Evolutionary conservation across 257 asterid species (phyloP), one percentile per base, ranked within the genome.

Genomic region (Orobanche coerulescens): DNA sequence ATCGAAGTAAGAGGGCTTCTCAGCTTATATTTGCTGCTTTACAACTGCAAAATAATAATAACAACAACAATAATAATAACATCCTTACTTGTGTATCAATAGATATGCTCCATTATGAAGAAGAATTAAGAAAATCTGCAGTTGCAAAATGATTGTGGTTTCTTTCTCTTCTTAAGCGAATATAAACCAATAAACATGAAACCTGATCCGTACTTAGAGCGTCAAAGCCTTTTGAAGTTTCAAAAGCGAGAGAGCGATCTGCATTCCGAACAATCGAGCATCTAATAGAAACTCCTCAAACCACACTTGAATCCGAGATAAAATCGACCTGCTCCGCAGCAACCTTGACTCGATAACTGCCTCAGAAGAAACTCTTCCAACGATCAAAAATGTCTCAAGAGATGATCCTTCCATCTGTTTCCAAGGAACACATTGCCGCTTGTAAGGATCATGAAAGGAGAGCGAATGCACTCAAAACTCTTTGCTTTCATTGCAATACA

Each of bases 301-400:
- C 84, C 94, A 81, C 44, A 85, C 80, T 42, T 48, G 71, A 64
- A 84, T 6, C 65, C 79, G 67, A 36, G 94, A 67, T 10, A 93
- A 30, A 37, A 84, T 31, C 0, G 94, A 86, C 75, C 65, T 78
- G 79, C 78, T 81, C 49, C 73, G 85, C 77, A 75, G 71, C 71
- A 80, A 58, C 72, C 64, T 78, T 48, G 94, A 69, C 76, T 89
- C 95, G 0, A 89, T 77, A 48, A 93, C 94, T 43, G 99, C 97
- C 78, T 84, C 87, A 1, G 99, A 93, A 20, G 99, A 88, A 59
- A 88, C 86, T 76, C 82, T 79, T 51, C 99, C 97, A 65, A 93
- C 65, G 5, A 93, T 82, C 26, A 89, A 60, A 75, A 84, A 89
- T 14, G 95, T 71, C 63, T 93, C 99, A 0, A 89, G 76, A 15